These are phyloP conservation scores for Jimgerdemannia lactiflua DNA, from an alignment of 192 early-diverging fungal genomes.

Conservation along the genomic window DNA sequence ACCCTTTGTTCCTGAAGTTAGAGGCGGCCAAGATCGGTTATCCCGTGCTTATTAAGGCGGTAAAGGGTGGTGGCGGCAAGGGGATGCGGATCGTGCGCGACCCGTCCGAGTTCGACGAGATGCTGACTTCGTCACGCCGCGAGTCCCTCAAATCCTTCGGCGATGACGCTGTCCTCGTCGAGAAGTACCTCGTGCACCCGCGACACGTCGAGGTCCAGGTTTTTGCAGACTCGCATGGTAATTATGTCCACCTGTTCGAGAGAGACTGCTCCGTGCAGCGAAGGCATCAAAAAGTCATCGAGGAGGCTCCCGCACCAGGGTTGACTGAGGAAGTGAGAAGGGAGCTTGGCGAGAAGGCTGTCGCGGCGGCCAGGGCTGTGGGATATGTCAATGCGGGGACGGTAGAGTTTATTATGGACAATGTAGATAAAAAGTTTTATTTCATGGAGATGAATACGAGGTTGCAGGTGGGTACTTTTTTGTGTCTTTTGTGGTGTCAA, in stretches of 20 bases:
- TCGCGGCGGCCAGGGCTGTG: constrained; percentile 91
- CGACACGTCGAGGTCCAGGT: constrained; percentile 97
- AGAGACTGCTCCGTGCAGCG: constrained; percentile 95
- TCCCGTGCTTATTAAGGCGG: constrained; percentile 97
- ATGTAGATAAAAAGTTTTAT: constrained; percentile 78
- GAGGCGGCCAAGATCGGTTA: constrained; percentile 85
- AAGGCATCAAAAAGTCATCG: constrained; percentile 94
- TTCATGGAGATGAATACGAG: constrained; percentile 99
- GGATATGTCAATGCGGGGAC: constrained; percentile 94
- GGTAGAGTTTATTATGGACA: constrained; percentile 95
- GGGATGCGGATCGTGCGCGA: constrained; percentile 92
- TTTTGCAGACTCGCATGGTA: constrained; percentile 86
- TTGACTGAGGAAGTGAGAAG: constrained; percentile 68
- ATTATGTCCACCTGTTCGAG: constrained; percentile 92
- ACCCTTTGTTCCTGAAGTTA: constrained; percentile 64
- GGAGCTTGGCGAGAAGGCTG: constrained; percentile 82
- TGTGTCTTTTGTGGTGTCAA: no score
- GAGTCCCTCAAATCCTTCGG: constrained; percentile 59
- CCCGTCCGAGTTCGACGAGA: constrained; percentile 74
- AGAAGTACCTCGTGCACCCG: constrained; percentile 86
- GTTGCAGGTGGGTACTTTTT: constrained; percentile 58
- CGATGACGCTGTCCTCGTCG: constrained; percentile 86
- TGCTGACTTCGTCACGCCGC: constrained; percentile 80
- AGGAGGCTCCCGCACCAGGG: constrained; percentile 93
- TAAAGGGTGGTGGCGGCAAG: constrained; percentile 96